Evolutionary conservation across 1,284 basidiomycete genomes (phyloP).

Genomic region (Xerocomus amazonicus): DNA sequence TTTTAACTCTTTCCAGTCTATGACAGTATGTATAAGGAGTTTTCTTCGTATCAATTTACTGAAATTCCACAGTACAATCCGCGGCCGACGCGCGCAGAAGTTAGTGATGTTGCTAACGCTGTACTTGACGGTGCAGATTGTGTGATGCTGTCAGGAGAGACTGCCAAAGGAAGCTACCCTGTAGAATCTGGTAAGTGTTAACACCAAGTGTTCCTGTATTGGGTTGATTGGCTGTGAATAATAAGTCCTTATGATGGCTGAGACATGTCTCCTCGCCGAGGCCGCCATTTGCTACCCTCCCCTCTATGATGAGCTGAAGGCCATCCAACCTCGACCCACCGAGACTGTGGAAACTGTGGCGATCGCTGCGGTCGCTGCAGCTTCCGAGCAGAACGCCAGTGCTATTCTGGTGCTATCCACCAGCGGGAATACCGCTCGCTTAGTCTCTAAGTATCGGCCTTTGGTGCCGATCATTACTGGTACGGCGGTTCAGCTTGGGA

Average conservation of each 20-base stretch:
- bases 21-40: conserved; percentile 65
- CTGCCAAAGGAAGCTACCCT: conserved; percentile 93
- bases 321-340: conserved; percentile 80
- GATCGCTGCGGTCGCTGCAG: conserved; percentile 89
- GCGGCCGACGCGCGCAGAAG: conserved; percentile 92
- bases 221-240: conserved; percentile 12
- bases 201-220: background rate
- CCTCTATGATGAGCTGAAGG: conserved; percentile 84
- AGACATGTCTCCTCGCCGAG: conserved; percentile 94
- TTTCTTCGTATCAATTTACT: conserved; percentile 8
- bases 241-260: conserved; percentile 95
- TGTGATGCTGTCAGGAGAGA: conserved; percentile 98
- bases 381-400: conserved; percentile 90
- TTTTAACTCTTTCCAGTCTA: conserved; percentile 55
- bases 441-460: conserved; percentile 97
- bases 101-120: conserved; percentile 97
- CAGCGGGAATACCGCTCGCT: conserved; percentile 92
- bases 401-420: conserved; percentile 97
- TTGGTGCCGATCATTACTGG: conserved; percentile 92
- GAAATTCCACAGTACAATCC: conserved; percentile 78
- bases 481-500: conserved; percentile 34
- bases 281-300: conserved; percentile 91
- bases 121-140: conserved; percentile 97
- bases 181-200: conserved; percentile 76
- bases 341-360: conserved; percentile 92